Evolutionary conservation across 345 rosid species (phyloP), one percentile per base, ranked within the genome.

Genomic region (Populus davidiana): DNA sequence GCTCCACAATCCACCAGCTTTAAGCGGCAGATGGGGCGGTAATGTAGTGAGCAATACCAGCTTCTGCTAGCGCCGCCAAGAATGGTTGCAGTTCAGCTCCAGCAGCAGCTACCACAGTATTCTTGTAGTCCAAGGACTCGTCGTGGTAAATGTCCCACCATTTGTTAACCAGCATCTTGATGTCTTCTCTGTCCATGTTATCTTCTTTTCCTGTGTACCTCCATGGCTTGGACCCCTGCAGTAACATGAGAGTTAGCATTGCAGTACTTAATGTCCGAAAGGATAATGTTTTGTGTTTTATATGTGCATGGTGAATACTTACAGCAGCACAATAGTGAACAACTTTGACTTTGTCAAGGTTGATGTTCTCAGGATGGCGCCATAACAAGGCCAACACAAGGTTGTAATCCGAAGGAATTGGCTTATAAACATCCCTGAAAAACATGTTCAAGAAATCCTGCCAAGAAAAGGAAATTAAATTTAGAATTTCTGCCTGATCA

Each of bases 261-360:
- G 31, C 4, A 23, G 8, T 25, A 10, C 64, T 21, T 54, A 1
- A 54, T 54, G 25, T 21, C 23, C 59, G 1, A 7, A 20, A 5
- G 10, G 9, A 56, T n/a, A 56, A 56, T 56, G 10, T 31, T n/a
- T 10, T 9, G 62, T n/a, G 56, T 50, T 17, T 50, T 5, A 56
- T 9, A 56, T 8, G 16, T 3, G 16, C 27, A 1, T 3, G 63
- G 27, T 10, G 1, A 59, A 49, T 9, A 81, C 94, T 93, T 76
- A 94, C 98, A 59, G 93, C 97, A 29, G 94, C 97, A 78, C 98
- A 94, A 78, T 92, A 94, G 81, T 94, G 98, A 41, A 79, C 96
- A 68, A 88, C 98, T 74, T 89, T 91, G 62, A 89, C 89, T 49
- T 85, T 75, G 65, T 91, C 90, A 59, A 92, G 87, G 73, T 90